Evolutionary conservation across 345 rosid species (phyloP), one percentile per base, ranked within the genome.

Genomic region (Nephelium lappaceum): DNA sequence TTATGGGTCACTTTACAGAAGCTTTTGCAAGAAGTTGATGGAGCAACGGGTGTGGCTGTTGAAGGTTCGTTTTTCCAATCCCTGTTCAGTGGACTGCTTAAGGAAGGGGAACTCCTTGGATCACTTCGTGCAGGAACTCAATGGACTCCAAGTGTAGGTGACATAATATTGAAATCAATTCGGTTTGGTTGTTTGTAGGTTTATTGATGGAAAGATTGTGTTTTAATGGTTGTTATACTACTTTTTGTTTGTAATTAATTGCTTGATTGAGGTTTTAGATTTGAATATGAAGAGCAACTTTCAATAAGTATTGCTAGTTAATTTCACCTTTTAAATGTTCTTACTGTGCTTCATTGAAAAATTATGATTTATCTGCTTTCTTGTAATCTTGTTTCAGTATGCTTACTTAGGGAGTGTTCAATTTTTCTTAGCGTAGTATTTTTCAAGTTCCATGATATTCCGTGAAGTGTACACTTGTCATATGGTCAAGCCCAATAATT

Each of bases 101-200:
- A 93, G 88, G 93, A 88, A 82, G 95, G 90, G 10, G 89, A 93
- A 86, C 87, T 96, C 86, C 92, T 92, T 66, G 99, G 98, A 78
- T 90, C 97, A 60, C 90, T 96, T 76, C 97, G 99, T 78, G 98
- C 99, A 47, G 99, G 98, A 80, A 88, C 93, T 77, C 95, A 93
- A 78, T 96, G 98, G 99, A 96, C 96, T 58, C 98, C 99, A 67
- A 86, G 82, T 81, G 99, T 96, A 91, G 76, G 98, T 86, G 72
- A 69, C 66, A 27, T 69, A 41, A 72, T 70, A 21, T 66, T 82
- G 8, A 12, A 45, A 9, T 51, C 61, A 53, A 47, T 79, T 67
- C 5, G 69, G 43, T 58, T 75, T 80, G 12, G 7, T 10, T 61
- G 10, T 73, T 27, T 25, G 55, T 67, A 36, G 19, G 27, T 75